Percentiles rank a stretch among this genome's conserved stretches.
These are phyloP conservation scores for Tephrocybe rancida DNA, from an alignment of 768 basidiomycete species.

Conservation along the genomic window DNA sequence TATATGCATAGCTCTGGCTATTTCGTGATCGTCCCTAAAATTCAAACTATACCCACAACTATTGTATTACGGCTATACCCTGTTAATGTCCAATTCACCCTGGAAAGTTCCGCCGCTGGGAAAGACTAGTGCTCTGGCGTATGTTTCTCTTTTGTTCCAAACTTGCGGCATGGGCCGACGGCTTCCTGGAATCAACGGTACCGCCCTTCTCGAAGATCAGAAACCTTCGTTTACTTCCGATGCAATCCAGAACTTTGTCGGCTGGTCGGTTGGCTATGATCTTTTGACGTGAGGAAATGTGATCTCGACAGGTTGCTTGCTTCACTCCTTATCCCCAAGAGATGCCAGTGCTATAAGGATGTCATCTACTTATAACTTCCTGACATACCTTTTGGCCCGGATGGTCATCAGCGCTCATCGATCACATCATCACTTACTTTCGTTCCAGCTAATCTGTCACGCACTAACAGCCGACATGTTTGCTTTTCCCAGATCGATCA, in stretches of 20 bases:
- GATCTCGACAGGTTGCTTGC: constrained; percentile 9
- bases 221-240: constrained; percentile 23
- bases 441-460: background rate
- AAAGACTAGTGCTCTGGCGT: background rate
- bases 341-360: background rate
- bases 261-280: constrained; percentile 11
- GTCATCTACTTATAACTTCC: no score
- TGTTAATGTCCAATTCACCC: constrained; percentile 13
- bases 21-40: constrained; percentile 32
- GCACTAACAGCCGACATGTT: background rate
- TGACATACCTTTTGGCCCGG: background rate
- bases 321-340: constrained; percentile 8
- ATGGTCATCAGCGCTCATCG: background rate
- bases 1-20: constrained; percentile 52
- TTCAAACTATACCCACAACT: constrained; percentile 19
- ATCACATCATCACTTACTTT: background rate
- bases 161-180: background rate
- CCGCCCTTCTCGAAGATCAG: constrained; percentile 35
- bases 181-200: background rate
- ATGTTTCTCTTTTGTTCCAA: constrained; percentile 3
- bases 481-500: background rate
- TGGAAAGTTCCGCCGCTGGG: constrained; percentile 22
- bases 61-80: constrained; percentile 27
- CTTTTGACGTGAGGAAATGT: constrained; percentile 11
- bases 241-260: constrained; percentile 14